Base-by-base conservation (phyloP, 345 rosid genomes). In the Balakata baccata region DNA sequence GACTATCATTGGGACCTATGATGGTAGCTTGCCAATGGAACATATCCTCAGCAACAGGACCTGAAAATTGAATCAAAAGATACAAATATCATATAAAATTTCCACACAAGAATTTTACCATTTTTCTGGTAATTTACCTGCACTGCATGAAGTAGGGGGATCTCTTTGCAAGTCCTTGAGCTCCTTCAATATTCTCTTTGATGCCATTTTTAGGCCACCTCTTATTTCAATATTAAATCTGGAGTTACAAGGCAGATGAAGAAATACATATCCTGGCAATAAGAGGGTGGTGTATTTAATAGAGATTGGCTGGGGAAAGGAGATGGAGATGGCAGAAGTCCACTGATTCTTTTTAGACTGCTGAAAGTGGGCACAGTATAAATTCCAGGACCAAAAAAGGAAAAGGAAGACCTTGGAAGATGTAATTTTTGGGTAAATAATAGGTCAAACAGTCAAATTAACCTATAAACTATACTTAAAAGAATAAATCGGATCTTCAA, bases 11-110 rank as follows among this genome's bases (percentile, higher is more conserved):
- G 0, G 91, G 93, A 51, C 89, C 93, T 1, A 89, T 86, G 22
- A 89, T 89, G 2, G 89, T 89, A 43, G 93, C 93, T 83, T 89
- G 91, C 93, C 93, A 89, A 16, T 86, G 88, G 73, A 87, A 89
- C 87, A 87, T 86, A 68, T 89, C 89, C 80, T 87, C 88, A 72
- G 85, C 88, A 18, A 78, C 86, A 63, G 93, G 91, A 73, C 88
- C 90, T 87, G 74, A 29, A 67, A 58, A 12, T 17, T 16, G 11
- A 29, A 73, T 74, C 34, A 14, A 11, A 72, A 34, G 69, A 17
- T 72, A 63, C 51, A 29, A 29, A 29, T 29, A 29, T 29, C 34
- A 29, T 29, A 29, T 29, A 29, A 29, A 29, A 29, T 29, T 29
- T 29, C 34, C 23, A 18, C 11, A 37, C 43, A 61, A 63, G 7